These are phyloP conservation scores for Trichoderma parareesei DNA, from an alignment of 495 filamentous ascomycete genomes.

Conservation along the genomic window DNA sequence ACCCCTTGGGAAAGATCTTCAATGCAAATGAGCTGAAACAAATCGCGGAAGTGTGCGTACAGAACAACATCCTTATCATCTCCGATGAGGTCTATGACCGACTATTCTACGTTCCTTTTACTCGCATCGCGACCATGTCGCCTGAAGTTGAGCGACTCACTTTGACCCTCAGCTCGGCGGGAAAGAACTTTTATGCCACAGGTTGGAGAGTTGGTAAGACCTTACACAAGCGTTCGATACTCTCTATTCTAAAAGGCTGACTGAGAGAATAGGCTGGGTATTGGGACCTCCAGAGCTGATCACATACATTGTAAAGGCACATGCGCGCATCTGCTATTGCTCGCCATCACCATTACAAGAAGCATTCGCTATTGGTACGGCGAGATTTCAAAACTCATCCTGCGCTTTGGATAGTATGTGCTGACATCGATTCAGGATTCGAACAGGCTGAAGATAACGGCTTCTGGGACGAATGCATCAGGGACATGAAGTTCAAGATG, in stretches of 20 bases:
- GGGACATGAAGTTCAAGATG: slow-evolving; percentile 85
- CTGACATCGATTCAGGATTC: slow-evolving; percentile 68
- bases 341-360: slow-evolving; percentile 91
- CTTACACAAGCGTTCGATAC: background rate
- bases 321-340: slow-evolving; percentile 94
- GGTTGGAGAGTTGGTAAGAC: slow-evolving; percentile 82
- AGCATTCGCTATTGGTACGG: slow-evolving; percentile 74
- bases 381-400: background rate
- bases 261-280: slow-evolving; percentile 51
- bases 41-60: slow-evolving; percentile 84
- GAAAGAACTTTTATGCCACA: slow-evolving; percentile 96
- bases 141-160: slow-evolving; percentile 81
- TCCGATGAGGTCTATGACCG: slow-evolving; percentile 96
- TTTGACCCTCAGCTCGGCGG: slow-evolving; percentile 86
- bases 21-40: slow-evolving; percentile 67
- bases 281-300: slow-evolving; percentile 84
- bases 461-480: slow-evolving; percentile 79
- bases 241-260: background rate
- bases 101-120: slow-evolving; percentile 91
- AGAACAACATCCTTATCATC: slow-evolving; percentile 90
- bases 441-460: slow-evolving; percentile 77
- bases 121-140: slow-evolving; percentile 79
- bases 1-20: slow-evolving; percentile 94
- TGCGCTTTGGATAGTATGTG: background rate
- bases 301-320: slow-evolving; percentile 83